phyloP scores from a whole-genome alignment of 1,284 basidiomycete species.

The Trametes sp. region DNA sequence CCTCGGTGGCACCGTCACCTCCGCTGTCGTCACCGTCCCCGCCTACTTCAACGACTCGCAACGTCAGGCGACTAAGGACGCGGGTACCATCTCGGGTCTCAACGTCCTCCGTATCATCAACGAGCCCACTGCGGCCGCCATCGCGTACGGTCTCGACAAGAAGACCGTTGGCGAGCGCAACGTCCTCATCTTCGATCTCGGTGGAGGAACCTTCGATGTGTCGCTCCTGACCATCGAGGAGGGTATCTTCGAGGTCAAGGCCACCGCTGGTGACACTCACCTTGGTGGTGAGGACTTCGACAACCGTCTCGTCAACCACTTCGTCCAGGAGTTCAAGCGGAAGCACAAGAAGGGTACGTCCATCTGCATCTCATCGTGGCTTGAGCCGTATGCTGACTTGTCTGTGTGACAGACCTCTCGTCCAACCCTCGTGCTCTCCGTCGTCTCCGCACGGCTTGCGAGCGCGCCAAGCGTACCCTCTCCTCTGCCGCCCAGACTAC shows the following conservation, averaged over 20 bases:
- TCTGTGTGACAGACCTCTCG: constrained; percentile 71
- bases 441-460: constrained; percentile 97
- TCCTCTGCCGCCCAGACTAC: constrained; percentile 97
- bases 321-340: constrained; percentile 98
- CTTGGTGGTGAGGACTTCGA: constrained; percentile 99
- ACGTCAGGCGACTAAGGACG: constrained; percentile 95
- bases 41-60: constrained; percentile 99
- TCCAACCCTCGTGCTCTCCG: constrained; percentile 95
- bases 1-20: constrained; percentile 83
- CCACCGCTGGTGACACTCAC: constrained; percentile 99
- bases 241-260: constrained; percentile 99
- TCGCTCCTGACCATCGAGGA: constrained; percentile 98
- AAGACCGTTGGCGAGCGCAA: constrained; percentile 90
- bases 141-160: constrained; percentile 95
- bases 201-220: constrained; percentile 99
- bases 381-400: constrained; percentile 30
- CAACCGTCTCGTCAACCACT: constrained; percentile 98
- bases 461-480: constrained; percentile 98
- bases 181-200: constrained; percentile 97
- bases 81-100: constrained; percentile 88
- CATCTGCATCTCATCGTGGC: constrained; percentile 28
- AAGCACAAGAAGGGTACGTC: constrained; percentile 95
- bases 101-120: constrained; percentile 98
- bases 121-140: constrained; percentile 94
- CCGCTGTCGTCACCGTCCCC: constrained; percentile 95